A percentile compares a stretch with the other conserved stretches of the same genome.
Evolutionary conservation across 441 rosid genomes (phyloP).

Genomic region (Viola pubescens): DNA sequence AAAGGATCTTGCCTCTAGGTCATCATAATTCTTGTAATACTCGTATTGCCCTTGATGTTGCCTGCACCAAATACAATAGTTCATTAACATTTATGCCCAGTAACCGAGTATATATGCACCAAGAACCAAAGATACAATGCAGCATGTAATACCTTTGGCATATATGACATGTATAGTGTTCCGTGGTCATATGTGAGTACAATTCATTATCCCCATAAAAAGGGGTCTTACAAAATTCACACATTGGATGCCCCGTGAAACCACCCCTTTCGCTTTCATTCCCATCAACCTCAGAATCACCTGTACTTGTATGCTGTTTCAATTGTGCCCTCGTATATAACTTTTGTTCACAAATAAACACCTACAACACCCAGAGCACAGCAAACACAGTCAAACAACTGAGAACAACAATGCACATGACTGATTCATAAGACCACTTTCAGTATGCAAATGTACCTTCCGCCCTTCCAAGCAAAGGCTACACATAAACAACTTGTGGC

Average conservation of each 20-base stretch:
- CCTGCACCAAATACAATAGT: constrained; percentile 39
- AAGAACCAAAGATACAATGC: background rate
- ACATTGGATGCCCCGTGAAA: constrained; percentile 83
- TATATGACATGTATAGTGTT: constrained; percentile 82
- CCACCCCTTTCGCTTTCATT: constrained; percentile 96
- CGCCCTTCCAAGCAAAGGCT: constrained; percentile 85
- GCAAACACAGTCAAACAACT: constrained; percentile 5
- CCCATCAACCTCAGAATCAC: constrained; percentile 93
- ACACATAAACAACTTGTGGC: constrained; percentile 75
- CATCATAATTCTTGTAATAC: constrained; percentile 82
- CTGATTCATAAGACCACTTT: background rate
- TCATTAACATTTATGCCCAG: background rate
- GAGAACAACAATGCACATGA: constrained; percentile 1
- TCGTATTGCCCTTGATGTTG: constrained; percentile 85
- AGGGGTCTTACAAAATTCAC: constrained; percentile 78
- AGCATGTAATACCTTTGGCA: constrained; percentile 61
- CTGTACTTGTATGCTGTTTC: constrained; percentile 71
- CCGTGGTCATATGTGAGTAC: constrained; percentile 83
- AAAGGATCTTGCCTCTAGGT: constrained; percentile 57
- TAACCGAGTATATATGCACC: background rate
- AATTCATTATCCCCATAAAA: constrained; percentile 92
- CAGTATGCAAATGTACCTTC: constrained; percentile 43
- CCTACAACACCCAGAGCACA: constrained; percentile 31
- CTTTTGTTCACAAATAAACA: constrained; percentile 90
- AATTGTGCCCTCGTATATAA: constrained; percentile 67